Evolutionary conservation across 352 stramenopile genomes (phyloP), one percentile per base, ranked within the genome.

Genomic region (Pythium myriotylum): DNA sequence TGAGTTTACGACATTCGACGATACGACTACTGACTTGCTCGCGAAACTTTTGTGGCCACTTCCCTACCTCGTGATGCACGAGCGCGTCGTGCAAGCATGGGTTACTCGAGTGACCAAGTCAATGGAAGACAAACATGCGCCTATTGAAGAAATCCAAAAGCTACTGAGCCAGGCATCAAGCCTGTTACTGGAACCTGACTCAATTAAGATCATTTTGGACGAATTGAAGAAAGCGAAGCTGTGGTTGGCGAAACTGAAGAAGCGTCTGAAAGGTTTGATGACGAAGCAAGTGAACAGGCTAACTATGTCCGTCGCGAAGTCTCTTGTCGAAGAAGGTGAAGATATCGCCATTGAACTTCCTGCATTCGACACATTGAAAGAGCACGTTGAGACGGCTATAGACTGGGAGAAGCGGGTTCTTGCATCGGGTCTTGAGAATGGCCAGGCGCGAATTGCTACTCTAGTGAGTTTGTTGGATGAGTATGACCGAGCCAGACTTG

Each of bases 191-290:
- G 83, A 94, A 43, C 77, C 86, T n/a, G 81, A 88, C 2, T 74
- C 84, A 0, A 88, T 94, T 52, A 88, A 90, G 37, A 55, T 86
- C 43, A 74, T 96, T 17, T 74, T 91, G 69, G 80, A 93, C 29
- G 87, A 96, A 67, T 70, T 89, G 9, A 93, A 88, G 65, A 88
- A 87, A 40, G 81, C 81, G 0, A 91, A 90, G 20, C 51, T 85
- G 32, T 96, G 87, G 87, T 77, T 96, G 0, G 74, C 77, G 0
- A 96, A 96, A 65, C 52, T 92, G 13, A 94, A 94, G 58, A 96
- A 96, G 58, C 77, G 83, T 17, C 57, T 93, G 26, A 89, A 88
- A 33, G 70, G 73, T 40, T 52, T 92, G n/a, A 81, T 88, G 51
- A 82, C 74, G 8, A 94, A 92, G 53, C 70, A 84, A 26, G 64